Evolutionary conservation across 1,284 basidiomycete species (phyloP).

Genomic region (Papiliotrema laurentii): DNA sequence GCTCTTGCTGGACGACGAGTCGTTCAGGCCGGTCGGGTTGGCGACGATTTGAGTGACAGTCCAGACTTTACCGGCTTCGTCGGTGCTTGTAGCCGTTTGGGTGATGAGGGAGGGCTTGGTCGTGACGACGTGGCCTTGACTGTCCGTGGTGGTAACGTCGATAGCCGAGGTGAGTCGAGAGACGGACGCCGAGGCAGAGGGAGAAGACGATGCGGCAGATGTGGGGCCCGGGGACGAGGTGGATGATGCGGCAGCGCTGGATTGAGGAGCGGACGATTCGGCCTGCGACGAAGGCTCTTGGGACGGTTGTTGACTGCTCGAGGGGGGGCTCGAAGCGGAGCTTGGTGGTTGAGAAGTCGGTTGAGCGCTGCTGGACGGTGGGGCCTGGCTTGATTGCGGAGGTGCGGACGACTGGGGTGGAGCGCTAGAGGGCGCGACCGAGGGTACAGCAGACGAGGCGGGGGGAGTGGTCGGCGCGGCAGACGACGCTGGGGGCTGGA

Average conservation of each 20-base stretch:
- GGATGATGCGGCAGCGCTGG: not conserved
- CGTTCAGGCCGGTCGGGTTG: constrained; percentile 26
- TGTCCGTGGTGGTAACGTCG: constrained; percentile 23
- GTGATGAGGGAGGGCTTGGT: constrained; percentile 26
- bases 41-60: constrained; percentile 41
- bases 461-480: constrained; percentile 3
- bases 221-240: not conserved
- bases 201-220: not conserved
- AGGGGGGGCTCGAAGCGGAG: not conserved
- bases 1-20: constrained; percentile 2
- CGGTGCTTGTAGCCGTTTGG: constrained; percentile 16
- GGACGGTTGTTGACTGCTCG: not conserved
- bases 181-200: not conserved
- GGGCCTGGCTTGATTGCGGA: not conserved
- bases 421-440: not conserved
- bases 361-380: not conserved
- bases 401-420: not conserved
- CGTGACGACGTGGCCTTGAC: constrained; percentile 17
- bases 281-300: not conserved
- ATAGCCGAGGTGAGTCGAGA: constrained; percentile 4
- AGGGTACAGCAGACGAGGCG: constrained; percentile 1
- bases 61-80: constrained; percentile 19
- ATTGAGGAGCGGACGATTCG: not conserved
- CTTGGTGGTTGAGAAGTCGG: not conserved
- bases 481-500: no score